These are phyloP conservation scores for Kingdonia uniflora DNA, from an alignment of 164 flowering plant species.

Conservation along the genomic window DNA sequence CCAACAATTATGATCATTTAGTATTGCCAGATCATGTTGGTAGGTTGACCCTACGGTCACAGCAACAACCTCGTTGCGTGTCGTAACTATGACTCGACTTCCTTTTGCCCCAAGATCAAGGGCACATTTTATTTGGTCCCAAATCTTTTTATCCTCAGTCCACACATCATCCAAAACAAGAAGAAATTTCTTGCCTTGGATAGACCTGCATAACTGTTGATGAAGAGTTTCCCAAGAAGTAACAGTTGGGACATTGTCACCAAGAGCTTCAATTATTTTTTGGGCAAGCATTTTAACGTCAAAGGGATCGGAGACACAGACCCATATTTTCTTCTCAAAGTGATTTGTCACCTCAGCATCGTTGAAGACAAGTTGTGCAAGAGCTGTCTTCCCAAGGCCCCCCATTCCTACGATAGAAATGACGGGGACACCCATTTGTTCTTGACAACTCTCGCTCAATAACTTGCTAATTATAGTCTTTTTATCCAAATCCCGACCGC, in stretches of 20 bases:
- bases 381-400: slow-evolving; percentile 26
- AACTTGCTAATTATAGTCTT: background rate
- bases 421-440: background rate
- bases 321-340: slow-evolving; percentile 16
- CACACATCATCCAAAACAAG: slow-evolving; percentile 22
- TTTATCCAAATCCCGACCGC: slow-evolving; percentile 14
- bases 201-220: background rate
- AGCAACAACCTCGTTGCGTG: slow-evolving; percentile 10
- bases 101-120: slow-evolving; percentile 5
- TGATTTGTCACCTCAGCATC: slow-evolving; percentile 6
- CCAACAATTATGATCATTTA: slow-evolving; percentile 12
- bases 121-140: slow-evolving; percentile 4
- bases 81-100: slow-evolving; percentile 18
- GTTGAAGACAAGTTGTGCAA: slow-evolving; percentile 14
- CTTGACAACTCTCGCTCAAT: background rate
- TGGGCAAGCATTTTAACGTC: slow-evolving; percentile 10
- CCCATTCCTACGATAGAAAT: slow-evolving; percentile 18
- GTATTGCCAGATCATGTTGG: background rate
- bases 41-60: background rate
- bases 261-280: background rate
- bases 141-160: slow-evolving; percentile 6
- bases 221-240: background rate
- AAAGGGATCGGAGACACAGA: slow-evolving; percentile 16
- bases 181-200: slow-evolving; percentile 5
- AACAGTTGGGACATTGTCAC: background rate